Evolutionary conservation across 83 land plant genomes (phyloP).

Genomic region (Larix sibirica): DNA sequence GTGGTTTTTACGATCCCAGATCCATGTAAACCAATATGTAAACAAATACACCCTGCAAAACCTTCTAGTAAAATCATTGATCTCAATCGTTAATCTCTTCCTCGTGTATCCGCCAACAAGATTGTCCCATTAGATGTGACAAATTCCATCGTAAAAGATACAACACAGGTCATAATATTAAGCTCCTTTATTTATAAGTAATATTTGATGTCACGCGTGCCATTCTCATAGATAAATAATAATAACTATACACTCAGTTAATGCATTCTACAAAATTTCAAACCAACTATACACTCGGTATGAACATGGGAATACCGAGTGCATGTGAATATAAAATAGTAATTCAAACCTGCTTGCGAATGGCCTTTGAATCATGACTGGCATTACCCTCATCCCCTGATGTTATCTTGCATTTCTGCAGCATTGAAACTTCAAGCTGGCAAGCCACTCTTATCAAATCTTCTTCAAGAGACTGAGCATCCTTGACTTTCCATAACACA

Average conservation of each 20-base stretch:
- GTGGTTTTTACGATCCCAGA: not conserved
- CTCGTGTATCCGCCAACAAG: not conserved
- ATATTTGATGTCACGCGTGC: too few species aligned
- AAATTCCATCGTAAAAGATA: not conserved
- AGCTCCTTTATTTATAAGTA: not conserved
- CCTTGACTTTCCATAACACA: conserved; percentile 96
- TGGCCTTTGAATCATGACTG: conserved; percentile 86
- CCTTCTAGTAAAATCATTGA: too few species aligned
- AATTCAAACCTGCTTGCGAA: conserved; percentile 73
- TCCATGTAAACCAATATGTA: not conserved
- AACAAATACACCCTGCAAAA: not conserved
- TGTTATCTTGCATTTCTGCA: conserved; percentile 78
- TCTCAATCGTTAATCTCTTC: too few species aligned
- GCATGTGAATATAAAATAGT: not conserved
- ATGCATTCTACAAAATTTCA: not conserved
- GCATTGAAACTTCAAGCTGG: conserved; percentile 92
- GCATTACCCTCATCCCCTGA: conserved; percentile 44
- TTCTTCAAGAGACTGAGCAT: conserved; percentile 84
- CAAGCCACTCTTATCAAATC: conserved; percentile 97
- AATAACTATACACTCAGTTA: too few species aligned
- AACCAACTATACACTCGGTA: not conserved
- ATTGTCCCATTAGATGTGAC: not conserved
- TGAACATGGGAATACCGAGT: not conserved
- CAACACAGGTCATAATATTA: not conserved
- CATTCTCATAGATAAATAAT: too few species aligned